Evolutionary conservation across 805 yeast species (phyloP).

Genomic region (Wickerhamiella alocasiicola): DNA sequence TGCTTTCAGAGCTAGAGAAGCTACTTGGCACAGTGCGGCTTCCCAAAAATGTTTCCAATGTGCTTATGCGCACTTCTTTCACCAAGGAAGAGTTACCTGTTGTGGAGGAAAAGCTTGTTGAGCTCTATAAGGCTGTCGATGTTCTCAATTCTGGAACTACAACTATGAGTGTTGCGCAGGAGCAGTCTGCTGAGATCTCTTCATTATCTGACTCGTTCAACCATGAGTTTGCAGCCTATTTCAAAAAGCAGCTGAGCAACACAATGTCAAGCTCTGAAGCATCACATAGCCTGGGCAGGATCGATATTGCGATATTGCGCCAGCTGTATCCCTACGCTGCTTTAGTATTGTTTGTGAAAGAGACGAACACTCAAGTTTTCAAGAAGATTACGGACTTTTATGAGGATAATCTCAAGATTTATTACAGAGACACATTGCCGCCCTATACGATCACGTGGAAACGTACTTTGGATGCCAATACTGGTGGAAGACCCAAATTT

Average conservation of each 20-base stretch:
- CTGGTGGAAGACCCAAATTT: not conserved
- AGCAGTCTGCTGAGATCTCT: conserved; percentile 51
- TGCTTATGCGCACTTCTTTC: conserved; percentile 27
- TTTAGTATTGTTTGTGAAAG: conserved; percentile 45
- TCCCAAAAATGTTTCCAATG: conserved; percentile 34
- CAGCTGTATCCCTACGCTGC: conserved; percentile 33
- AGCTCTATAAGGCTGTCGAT: conserved; percentile 47
- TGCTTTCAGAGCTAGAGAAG: conserved; percentile 58
- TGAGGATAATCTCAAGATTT: conserved; percentile 27
- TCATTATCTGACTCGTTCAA: conserved; percentile 41
- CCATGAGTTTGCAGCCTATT: conserved; percentile 33
- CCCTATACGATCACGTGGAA: conserved; percentile 25
- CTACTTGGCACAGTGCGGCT: conserved; percentile 60
- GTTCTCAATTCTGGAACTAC: conserved; percentile 16
- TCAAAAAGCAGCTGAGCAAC: conserved; percentile 33
- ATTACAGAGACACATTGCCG: conserved; percentile 29
- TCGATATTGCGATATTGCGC: conserved; percentile 20
- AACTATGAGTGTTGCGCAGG: conserved; percentile 55
- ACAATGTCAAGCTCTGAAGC: conserved; percentile 6
- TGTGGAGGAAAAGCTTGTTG: conserved; percentile 48
- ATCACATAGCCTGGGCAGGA: conserved; percentile 13
- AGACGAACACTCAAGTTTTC: conserved; percentile 39
- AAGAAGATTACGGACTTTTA: conserved; percentile 33
- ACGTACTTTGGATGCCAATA: conserved; percentile 12
- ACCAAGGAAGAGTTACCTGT: conserved; percentile 32